phyloP scores from a whole-genome alignment of 768 basidiomycete genomes.

The Pulveroboletus ravenelii region DNA sequence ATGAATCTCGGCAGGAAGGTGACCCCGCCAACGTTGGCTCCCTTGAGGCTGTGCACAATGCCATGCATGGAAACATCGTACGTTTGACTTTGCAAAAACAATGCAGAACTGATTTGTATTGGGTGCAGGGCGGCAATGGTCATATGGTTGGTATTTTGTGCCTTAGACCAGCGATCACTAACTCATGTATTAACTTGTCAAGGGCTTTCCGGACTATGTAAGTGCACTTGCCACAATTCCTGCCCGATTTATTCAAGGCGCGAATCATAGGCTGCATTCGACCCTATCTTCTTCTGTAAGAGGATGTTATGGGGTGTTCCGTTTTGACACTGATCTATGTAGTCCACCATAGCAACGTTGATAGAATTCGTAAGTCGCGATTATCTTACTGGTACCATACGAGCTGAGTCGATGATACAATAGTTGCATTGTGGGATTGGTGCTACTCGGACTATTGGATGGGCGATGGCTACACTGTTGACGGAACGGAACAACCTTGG shows the following conservation, averaged over 20 bases:
- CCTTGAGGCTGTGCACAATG: slow-evolving; percentile 21
- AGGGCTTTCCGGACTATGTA: slow-evolving; percentile 23
- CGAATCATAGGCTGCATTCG: slow-evolving; percentile 18
- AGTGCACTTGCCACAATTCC: background rate
- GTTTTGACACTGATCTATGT: background rate
- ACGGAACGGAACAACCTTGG: slow-evolving; percentile 14
- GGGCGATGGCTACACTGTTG: slow-evolving; percentile 17
- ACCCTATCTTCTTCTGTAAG: slow-evolving; percentile 26
- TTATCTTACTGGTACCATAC: too few species aligned
- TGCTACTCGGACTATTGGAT: slow-evolving; percentile 28
- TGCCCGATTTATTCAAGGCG: background rate
- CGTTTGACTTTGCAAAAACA: background rate
- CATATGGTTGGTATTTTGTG: slow-evolving; percentile 20
- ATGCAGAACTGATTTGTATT: background rate
- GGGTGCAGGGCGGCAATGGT: slow-evolving; percentile 22
- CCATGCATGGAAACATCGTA: slow-evolving; percentile 17
- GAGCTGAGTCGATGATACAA: background rate
- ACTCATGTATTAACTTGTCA: background rate
- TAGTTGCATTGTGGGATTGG: slow-evolving; percentile 31
- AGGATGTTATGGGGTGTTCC: background rate
- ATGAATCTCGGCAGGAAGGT: slow-evolving; percentile 15
- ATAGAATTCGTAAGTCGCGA: slow-evolving; percentile 18
- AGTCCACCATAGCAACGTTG: slow-evolving; percentile 26
- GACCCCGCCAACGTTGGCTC: slow-evolving; percentile 13
- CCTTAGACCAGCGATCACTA: background rate